Base-by-base conservation (phyloP, 306 rosid species). In the Malus sylvestris region DNA sequence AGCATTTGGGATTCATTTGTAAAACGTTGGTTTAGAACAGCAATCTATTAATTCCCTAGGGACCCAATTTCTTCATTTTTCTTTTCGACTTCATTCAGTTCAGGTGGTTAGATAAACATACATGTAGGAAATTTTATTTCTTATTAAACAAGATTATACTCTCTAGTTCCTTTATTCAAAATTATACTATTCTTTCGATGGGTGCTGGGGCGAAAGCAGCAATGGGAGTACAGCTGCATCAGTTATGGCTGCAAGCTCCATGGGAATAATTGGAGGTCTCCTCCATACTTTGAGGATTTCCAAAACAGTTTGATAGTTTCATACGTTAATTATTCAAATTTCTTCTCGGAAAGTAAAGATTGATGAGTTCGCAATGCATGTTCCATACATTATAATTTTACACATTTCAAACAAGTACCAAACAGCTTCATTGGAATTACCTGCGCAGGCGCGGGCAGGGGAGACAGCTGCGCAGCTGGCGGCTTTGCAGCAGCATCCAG, bases 401-500 rank as follows among this genome's bases (percentile, higher is more conserved):
- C 38, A 63, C 12, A 14, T 63, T 63, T 63, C 68, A 40, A 63
- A 60, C 33, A 13, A 22, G 20, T 23, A 60, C 18, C 66, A 25
- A 60, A 23, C 35, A 60, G 66, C 3, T 60, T 4, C 15, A 8
- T 11, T 6, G 25, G 10, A 55, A 55, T 59, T 63, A 63, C 68
- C 67, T 62, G 38, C 19, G 40, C 12, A 29, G 42, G 67, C 9
- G 42, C 11, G 4, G 42, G 67, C 80, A 49, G 82, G 69, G 68
- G 65, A 45, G 22, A 70, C 57, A 6, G 72, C 25, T 25, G 78
- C 4, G 66, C 46, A 78, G 79, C 74, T 15, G 72, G 85, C 18
- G 85, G 76, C 78, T 84, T 90, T 2, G 81, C 49, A 6, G 81
- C 55, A 12, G 72, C 90, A 65, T 86, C 86, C 16, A 80, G 55